These are phyloP conservation scores for Fomitopsis pulvina DNA, from an alignment of 768 basidiomycete species.

Conservation along the genomic window DNA sequence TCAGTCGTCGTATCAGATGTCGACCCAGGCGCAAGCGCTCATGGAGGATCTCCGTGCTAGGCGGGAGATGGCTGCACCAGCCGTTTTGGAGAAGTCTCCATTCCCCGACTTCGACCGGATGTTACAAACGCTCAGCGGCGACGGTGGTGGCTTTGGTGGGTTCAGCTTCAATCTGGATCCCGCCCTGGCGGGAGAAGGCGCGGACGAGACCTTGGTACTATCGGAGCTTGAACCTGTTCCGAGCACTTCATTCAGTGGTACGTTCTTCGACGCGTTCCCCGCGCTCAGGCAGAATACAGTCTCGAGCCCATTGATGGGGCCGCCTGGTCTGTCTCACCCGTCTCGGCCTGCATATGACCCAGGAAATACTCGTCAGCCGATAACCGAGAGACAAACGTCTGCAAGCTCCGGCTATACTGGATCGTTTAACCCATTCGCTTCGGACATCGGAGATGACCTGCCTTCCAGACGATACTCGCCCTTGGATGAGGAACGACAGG, in stretches of 20 bases:
- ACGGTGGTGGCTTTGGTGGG: slow-evolving; percentile 53
- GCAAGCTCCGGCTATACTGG: slow-evolving; percentile 55
- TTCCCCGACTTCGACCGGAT: slow-evolving; percentile 91
- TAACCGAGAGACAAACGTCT: slow-evolving; percentile 40
- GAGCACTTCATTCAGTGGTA: slow-evolving; percentile 53
- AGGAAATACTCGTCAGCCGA: slow-evolving; percentile 30
- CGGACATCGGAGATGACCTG: slow-evolving; percentile 45
- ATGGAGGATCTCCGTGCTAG: slow-evolving; percentile 78
- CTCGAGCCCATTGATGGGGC: slow-evolving; percentile 34
- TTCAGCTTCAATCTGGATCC: slow-evolving; percentile 89
- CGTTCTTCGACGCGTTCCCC: slow-evolving; percentile 68
- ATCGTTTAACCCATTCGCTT: slow-evolving; percentile 74
- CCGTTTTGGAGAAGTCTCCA: slow-evolving; percentile 40
- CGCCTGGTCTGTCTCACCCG: slow-evolving; percentile 49
- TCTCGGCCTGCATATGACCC: slow-evolving; percentile 55
- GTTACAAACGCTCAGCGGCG: slow-evolving; percentile 61
- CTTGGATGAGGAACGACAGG: slow-evolving; percentile 61
- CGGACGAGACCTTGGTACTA: slow-evolving; percentile 33
- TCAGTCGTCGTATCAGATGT: slow-evolving; percentile 76
- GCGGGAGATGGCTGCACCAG: slow-evolving; percentile 47
- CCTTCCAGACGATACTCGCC: slow-evolving; percentile 26
- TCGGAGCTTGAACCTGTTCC: slow-evolving; percentile 43
- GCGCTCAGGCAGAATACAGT: slow-evolving; percentile 38
- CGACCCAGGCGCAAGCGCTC: slow-evolving; percentile 75
- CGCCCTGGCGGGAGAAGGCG: slow-evolving; percentile 47